Evolutionary conservation across 2,329 filamentous ascomycete species (phyloP).

Genomic region (Neospermospora avenae): DNA sequence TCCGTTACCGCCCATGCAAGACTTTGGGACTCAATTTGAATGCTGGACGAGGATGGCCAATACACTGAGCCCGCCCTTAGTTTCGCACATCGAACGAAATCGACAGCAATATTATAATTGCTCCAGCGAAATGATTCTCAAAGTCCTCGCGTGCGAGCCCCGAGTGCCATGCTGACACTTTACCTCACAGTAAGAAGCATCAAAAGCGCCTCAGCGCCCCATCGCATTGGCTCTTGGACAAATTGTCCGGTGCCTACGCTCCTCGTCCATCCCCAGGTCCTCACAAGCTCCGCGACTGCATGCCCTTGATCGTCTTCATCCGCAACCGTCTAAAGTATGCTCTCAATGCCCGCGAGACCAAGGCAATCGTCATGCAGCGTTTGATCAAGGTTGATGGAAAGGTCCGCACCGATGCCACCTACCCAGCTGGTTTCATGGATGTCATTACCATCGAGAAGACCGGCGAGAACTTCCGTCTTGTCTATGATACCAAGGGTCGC

Average conservation of each 20-base stretch:
- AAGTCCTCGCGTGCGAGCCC: not conserved
- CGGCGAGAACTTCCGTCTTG: conserved; percentile 98
- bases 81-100: not conserved
- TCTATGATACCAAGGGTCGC: conserved; percentile 99
- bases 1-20: not conserved
- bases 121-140: not conserved
- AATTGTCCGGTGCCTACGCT: conserved; percentile 88
- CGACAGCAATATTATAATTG: not conserved
- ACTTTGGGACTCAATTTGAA: not conserved
- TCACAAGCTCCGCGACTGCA: conserved; percentile 99
- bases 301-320: conserved; percentile 98
- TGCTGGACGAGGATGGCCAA: not conserved
- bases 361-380: conserved; percentile 98
- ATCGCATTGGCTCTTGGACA: conserved; percentile 99
- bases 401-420: conserved; percentile 98
- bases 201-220: conserved; percentile 99
- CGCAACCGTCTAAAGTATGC: conserved; percentile 98
- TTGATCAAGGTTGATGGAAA: conserved; percentile 99
- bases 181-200: conserved; percentile 81
- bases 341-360: conserved; percentile 96
- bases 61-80: not conserved
- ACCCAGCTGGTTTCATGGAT: conserved; percentile 98
- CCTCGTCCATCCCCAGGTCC: conserved; percentile 76
- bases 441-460: conserved; percentile 99
- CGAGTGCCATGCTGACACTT: conserved; percentile 17